A percentile compares a stretch with the other conserved stretches of the same genome.
Conservation (phyloP, 1,284 basidiomycete genomes). For the Amylostereum chailletii region DNA sequence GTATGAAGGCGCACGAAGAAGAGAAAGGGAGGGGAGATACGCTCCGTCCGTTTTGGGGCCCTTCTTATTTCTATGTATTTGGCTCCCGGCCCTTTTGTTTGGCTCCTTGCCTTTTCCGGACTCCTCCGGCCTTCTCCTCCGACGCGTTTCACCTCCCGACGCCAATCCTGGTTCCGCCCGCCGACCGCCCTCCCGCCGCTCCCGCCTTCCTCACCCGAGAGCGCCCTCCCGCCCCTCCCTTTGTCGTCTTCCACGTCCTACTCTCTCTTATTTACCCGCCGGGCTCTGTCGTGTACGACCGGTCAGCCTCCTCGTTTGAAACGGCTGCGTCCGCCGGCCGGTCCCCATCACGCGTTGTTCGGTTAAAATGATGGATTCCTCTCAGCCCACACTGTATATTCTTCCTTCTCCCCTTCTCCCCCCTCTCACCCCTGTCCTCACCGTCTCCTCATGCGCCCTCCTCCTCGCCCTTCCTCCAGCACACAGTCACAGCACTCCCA, state of each 20-base stretch:
- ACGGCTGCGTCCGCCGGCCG: no score
- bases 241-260: no score
- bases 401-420: background rate
- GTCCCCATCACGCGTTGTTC: no score
- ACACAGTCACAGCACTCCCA: background rate
- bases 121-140: background rate
- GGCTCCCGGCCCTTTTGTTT: constrained; percentile 18
- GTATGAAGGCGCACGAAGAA: background rate
- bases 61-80: constrained; percentile 42
- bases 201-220: no score
- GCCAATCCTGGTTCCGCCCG: background rate
- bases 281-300: no score
- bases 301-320: no score
- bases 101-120: background rate
- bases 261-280: no score
- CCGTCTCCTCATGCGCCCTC: background rate
- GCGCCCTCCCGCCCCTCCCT: no score
- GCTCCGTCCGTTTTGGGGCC: constrained; percentile 20
- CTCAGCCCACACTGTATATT: background rate
- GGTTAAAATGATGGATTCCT: background rate
- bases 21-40: constrained; percentile 22
- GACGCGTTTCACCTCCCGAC: background rate
- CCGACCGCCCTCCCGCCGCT: no score
- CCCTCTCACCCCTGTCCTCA: background rate
- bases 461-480: background rate